phyloP scores from a whole-genome alignment of 2,329 filamentous ascomycete genomes.

The Aspergillus sp. region DNA sequence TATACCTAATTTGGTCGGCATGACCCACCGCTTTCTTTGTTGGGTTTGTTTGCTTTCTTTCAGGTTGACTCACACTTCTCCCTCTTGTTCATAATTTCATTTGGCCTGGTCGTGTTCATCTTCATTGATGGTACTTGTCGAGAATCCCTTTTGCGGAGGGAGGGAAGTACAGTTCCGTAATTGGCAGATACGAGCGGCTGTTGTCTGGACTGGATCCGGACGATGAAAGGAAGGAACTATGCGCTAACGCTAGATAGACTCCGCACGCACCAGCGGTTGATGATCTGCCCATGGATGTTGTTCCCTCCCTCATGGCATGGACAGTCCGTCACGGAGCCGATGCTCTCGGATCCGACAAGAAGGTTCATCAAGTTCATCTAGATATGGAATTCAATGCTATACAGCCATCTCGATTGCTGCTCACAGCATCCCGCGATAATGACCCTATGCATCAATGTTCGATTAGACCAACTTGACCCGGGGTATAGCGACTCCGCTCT shows the following conservation, averaged over 20 bases:
- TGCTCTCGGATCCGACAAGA: not conserved
- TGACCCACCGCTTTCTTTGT: not conserved
- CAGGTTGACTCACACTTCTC: not conserved
- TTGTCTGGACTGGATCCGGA: not conserved
- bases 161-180: not conserved
- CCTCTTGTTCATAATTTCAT: not conserved
- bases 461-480: not conserved
- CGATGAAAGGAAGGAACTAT: not conserved
- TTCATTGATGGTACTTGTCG: not conserved
- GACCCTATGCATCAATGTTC: not conserved
- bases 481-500: not conserved
- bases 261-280: not conserved
- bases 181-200: not conserved
- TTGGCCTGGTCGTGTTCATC: not conserved
- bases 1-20: not conserved
- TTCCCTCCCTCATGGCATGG: no score
- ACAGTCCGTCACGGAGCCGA: not conserved
- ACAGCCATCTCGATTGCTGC: not conserved
- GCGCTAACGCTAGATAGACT: not conserved
- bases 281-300: not conserved
- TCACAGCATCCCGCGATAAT: not conserved
- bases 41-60: not conserved
- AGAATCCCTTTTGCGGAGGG: not conserved
- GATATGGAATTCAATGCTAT: not conserved
- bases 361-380: not conserved